phyloP scores from a whole-genome alignment of 75 land plant species.

The Ceratopteris richardii region DNA sequence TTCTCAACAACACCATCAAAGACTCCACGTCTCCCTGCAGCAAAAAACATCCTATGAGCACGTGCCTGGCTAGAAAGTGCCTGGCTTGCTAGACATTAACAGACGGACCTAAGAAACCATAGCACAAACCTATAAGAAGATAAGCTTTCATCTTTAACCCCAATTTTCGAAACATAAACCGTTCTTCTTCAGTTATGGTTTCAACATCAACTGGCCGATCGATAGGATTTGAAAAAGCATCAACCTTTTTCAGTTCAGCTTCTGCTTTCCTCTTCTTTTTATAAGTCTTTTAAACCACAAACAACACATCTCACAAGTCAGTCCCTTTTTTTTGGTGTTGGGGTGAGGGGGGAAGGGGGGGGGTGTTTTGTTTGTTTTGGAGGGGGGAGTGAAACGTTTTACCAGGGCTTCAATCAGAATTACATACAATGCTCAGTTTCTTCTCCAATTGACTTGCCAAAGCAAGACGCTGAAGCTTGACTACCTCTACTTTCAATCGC shows the following conservation, averaged over 20 bases:
- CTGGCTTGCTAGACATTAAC: too few relatives aligned
- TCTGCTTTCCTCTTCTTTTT: conserved; percentile 63
- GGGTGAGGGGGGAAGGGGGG: not conserved
- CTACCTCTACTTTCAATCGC: conserved; percentile 41
- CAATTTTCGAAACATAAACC: conserved; percentile 90
- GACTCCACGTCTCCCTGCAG: conserved; percentile 92
- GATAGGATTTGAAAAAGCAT: conserved; percentile 42
- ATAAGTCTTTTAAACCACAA: conserved; percentile 50
- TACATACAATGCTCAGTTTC: conserved; percentile 60
- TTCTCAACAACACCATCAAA: conserved; percentile 95
- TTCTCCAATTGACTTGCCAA: conserved; percentile 49
- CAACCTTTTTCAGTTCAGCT: conserved; percentile 61
- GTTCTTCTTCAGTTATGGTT: conserved; percentile 81
- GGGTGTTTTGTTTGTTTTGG: too few relatives aligned
- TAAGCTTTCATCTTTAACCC: conserved; percentile 87
- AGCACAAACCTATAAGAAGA: conserved; percentile 72
- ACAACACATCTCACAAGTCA: too few relatives aligned
- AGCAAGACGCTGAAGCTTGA: conserved; percentile 40
- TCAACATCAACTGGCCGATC: conserved; percentile 51
- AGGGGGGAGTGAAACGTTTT: too few relatives aligned
- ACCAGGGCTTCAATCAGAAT: too few relatives aligned
- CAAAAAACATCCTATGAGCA: not conserved
- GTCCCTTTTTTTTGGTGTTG: too few relatives aligned
- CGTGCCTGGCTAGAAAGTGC: too few relatives aligned
- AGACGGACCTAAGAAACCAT: too few relatives aligned